phyloP scores from a whole-genome alignment of 805 yeast genomes.

The Candida chauliodis region DNA sequence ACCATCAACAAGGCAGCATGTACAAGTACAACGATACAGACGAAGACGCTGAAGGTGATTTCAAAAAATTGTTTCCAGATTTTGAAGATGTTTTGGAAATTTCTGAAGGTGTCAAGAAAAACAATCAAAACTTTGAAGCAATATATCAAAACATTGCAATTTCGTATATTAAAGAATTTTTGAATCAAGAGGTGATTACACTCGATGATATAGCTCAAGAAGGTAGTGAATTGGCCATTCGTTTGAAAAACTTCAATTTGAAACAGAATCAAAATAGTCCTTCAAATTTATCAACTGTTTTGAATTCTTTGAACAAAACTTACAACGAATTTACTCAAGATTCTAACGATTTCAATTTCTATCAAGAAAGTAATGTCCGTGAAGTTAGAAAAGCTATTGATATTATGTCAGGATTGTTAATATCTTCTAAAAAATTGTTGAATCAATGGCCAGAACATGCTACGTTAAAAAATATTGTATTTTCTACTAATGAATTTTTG shows the following conservation, averaged over 20 bases:
- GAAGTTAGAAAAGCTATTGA: constrained; percentile 62
- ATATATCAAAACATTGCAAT: constrained; percentile 47
- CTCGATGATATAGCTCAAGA: constrained; percentile 31
- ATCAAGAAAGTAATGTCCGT: constrained; percentile 53
- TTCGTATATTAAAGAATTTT: constrained; percentile 44
- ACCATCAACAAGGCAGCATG: constrained; percentile 55
- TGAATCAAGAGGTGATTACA: constrained; percentile 12
- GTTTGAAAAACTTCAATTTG: constrained; percentile 7
- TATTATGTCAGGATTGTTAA: constrained; percentile 31
- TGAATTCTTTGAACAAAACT: constrained; percentile 16
- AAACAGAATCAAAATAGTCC: constrained; percentile 15
- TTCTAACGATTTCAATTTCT: constrained; percentile 46
- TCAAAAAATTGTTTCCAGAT: constrained; percentile 80
- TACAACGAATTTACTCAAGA: constrained; percentile 8
- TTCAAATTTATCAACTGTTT: constrained; percentile 18
- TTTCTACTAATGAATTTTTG: constrained; percentile 65
- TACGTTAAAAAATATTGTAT: constrained; percentile 63
- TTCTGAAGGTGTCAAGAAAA: constrained; percentile 14
- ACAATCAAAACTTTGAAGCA: constrained; percentile 37
- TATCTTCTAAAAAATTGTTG: constrained; percentile 42
- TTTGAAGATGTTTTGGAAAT: constrained; percentile 61
- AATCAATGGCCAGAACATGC: constrained; percentile 94
- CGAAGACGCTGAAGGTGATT: constrained; percentile 75
- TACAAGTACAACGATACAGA: constrained; percentile 64
- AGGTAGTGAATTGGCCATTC: constrained; percentile 30